Base-by-base conservation (phyloP, 2,329 filamentous ascomycete genomes). In the Fusarium zealandicum region DNA sequence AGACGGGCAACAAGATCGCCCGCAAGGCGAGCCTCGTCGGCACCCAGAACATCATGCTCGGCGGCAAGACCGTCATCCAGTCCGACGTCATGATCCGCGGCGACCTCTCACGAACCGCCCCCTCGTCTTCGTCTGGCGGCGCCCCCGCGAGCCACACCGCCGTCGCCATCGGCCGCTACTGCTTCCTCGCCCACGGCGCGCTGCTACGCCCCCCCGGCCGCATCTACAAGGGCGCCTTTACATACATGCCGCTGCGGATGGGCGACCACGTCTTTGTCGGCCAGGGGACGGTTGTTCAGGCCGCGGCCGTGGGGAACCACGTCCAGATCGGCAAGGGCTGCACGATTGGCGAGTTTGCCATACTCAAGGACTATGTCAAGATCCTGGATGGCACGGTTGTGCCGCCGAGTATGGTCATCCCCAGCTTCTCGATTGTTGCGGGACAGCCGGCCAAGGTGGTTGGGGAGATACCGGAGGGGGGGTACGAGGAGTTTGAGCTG, bases 1-100 rank as follows among this genome's bases (percentile, higher is more conserved):
- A 98, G 77, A 96, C 93, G 3, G 95, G 95, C 64, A 99, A 99
- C 83, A 98, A 98, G 79, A 95, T 99, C 69, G 93, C 93, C 32
- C 91, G 95, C 64, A 92, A 92, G 65, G 90, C 92, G 58, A 88
- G 89, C 71, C 91, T 99, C 66, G 90, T 96, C 69, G 95, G 95
- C 68, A 97, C 93, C 17, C 92, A 96, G 67, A 96, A 98, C 77
- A 98, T 99, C 76, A 96, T 96, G 75, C 89, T 99, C 2, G 95
- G 92, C 65, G 95, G 95, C 60, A 96, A 92, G 76, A 96, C 93
- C 1, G 92, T 98, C 59, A 96, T 99, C 70, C 92, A 96, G 81
- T 89, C 92, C 59, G 93, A 96, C 70, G 93, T 92, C 67, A 92
- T 95, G 75, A 92, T 99, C 70, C 89, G 95, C 40, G 95, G 93